These are phyloP conservation scores for Yamadazyma trypodendri DNA, from an alignment of 1,139 yeast species.

Conservation along the genomic window DNA sequence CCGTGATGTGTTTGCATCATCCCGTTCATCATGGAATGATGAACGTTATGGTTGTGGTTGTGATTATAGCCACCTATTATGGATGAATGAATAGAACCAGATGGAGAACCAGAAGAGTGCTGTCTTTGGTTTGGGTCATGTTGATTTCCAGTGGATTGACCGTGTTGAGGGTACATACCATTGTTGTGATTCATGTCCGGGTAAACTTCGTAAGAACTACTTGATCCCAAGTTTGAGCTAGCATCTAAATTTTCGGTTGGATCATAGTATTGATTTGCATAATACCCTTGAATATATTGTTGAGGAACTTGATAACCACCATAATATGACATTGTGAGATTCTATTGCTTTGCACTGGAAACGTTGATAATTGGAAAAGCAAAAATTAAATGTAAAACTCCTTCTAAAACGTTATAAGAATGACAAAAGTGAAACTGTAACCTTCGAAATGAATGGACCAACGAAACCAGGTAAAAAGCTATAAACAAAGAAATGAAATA, in stretches of 20 bases:
- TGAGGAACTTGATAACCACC: slow-evolving; percentile 45
- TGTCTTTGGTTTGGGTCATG: slow-evolving; percentile 12
- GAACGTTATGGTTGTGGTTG: background rate
- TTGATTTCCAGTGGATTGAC: slow-evolving; percentile 13
- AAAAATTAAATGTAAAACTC: background rate
- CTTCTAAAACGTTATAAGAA: too few relatives aligned
- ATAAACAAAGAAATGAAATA: slow-evolving; percentile 11
- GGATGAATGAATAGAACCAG: background rate
- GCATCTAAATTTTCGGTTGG: slow-evolving; percentile 14
- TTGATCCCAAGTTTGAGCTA: slow-evolving; percentile 7
- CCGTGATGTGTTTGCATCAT: slow-evolving; percentile 2
- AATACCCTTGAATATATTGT: slow-evolving; percentile 37
- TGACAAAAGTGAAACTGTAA: background rate
- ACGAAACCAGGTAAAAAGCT: slow-evolving; percentile 6
- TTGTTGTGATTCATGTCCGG: slow-evolving; percentile 7
- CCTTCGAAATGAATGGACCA: slow-evolving; percentile 3
- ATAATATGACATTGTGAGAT: slow-evolving; percentile 41
- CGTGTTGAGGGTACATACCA: slow-evolving; percentile 2
- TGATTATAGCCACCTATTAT: background rate
- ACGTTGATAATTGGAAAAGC: background rate
- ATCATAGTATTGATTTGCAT: slow-evolving; percentile 27
- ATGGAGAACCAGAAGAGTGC: slow-evolving; percentile 5
- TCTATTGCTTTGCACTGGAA: too few relatives aligned
- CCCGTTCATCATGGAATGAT: slow-evolving; percentile 1
- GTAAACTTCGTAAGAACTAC: slow-evolving; percentile 12